Evolutionary conservation across 495 filamentous ascomycete species (phyloP), one percentile per base, ranked within the genome.

Genomic region (Friedmanniomyces endolithicus): DNA sequence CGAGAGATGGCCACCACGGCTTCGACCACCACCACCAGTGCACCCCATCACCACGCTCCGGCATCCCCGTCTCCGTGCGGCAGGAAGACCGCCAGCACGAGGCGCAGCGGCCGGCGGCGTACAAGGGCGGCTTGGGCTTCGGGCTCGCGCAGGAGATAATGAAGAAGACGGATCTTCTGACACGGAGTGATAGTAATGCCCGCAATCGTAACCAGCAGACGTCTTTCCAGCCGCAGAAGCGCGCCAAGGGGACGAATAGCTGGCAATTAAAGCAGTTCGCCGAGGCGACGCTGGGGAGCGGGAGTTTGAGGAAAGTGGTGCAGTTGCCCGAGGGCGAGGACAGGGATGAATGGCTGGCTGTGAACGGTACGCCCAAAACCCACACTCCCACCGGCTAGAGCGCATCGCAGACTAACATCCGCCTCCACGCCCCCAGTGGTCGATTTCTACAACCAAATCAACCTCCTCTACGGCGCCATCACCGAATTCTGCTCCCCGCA

Each of bases 391-490:
- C n/a, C n/a, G n/a, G n/a, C n/a, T n/a, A n/a, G n/a, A n/a, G n/a
- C n/a, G 4, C 16, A 33, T 45, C 31, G 16, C 43, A 20, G n/a
- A 29, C 23, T 20, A 24, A 24, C 17, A 6, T n/a, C n/a, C n/a
- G n/a, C n/a, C n/a, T n/a, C n/a, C n/a, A n/a, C n/a, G n/a, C n/a
- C n/a, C n/a, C n/a, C 33, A 95, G 90, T 98, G 65, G 92, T 98
- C 72, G 92, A 98, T 69, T 98, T 98, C 72, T 98, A 97, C 80
- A 98, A 97, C 72, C 92, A 98, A 69, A 92, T 97, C 69, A 98
- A 98, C 72, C 82, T 98, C 24, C 84, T 98, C 51, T 98, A 98
- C 69, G 92, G 92, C 56, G 90, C 92, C 53, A 96, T 98, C 67
- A 98, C 92, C 51, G 92, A 98, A 64, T 98, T 97, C 72, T 98